Percentiles rank a stretch among this genome's conserved stretches.
These are phyloP conservation scores for Anisogramma anomala DNA, from an alignment of 2,329 filamentous ascomycete genomes.

Conservation along the genomic window DNA sequence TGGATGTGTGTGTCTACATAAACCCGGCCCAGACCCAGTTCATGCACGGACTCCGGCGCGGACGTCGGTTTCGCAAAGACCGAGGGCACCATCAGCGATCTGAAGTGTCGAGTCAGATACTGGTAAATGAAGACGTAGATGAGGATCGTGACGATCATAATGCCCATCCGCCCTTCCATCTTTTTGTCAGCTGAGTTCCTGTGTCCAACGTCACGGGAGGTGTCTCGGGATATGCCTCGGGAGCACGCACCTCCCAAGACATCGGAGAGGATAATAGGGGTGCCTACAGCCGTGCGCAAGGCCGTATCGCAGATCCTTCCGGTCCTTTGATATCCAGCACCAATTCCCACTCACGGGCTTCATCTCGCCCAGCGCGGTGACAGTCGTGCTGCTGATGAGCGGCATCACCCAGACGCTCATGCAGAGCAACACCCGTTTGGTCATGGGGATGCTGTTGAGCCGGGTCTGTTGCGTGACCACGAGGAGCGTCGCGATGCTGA, in stretches of 20 bases:
- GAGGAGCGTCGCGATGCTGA: conserved; percentile 5
- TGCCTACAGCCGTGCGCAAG: conserved; percentile 7
- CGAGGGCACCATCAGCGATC: not conserved
- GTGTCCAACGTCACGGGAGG: too few relatives aligned
- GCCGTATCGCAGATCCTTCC: conserved; percentile 1
- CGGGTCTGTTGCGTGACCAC: conserved; percentile 2
- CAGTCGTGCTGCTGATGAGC: conserved; percentile 1
- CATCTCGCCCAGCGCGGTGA: conserved; percentile 2
- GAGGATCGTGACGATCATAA: conserved; percentile 1
- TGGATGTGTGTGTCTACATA: not conserved
- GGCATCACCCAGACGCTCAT: conserved; percentile 6
- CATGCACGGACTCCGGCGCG: not conserved
- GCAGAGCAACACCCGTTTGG: conserved; percentile 1
- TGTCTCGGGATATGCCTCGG: too few relatives aligned
- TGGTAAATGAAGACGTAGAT: conserved; percentile 12
- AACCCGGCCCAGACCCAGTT: too few relatives aligned
- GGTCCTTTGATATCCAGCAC: conserved; percentile 8
- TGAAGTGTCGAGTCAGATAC: not conserved
- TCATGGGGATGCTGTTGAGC: conserved; percentile 1
- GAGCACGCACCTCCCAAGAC: too few relatives aligned
- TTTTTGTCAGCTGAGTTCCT: too few relatives aligned
- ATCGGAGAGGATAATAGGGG: too few relatives aligned
- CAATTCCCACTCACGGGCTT: conserved; percentile 7
- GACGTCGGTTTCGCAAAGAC: not conserved
- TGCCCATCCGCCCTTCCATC: too few relatives aligned